Evolutionary conservation across 768 basidiomycete genomes (phyloP), one percentile per base, ranked within the genome.

Genomic region (Lentinula edodes): DNA sequence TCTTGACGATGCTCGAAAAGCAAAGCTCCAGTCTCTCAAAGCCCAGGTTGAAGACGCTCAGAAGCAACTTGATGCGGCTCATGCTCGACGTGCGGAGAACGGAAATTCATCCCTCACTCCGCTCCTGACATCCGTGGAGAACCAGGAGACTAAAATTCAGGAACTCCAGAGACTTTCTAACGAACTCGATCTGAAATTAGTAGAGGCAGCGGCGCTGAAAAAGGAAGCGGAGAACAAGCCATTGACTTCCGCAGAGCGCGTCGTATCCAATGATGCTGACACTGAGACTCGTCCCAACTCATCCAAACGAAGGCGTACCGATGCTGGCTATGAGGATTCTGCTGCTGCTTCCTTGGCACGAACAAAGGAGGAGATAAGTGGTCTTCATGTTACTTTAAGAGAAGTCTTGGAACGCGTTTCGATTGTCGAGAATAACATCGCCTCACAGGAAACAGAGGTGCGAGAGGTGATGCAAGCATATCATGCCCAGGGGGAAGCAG

Each of bases 351-450:
- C 5, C 20, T 28, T 46, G n/a, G 18, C 43, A 1, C 58, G 45
- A 34, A 28, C 55, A 20, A 56, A 59, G n/a, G 38, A 36, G 41
- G 58, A 59, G 38, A 59, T 59, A 46, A 51, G 12, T 39, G 45
- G 34, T 5, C 34, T 59, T 45, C 46, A 59, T 34, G n/a, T 3
- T 28, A 59, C n/a, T 32, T 10, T 56, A 13, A 18, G 45, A 45
- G 38, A n/a, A 8, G n/a, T 56, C 23, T 38, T 28, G 12, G 41
- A 56, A 56, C 55, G 55, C 46, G 34, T 59, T 35, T 46, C 46
- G 5, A 38, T 32, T 3, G 34, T 59, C 58, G 34, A 59, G 46
- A 51, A 51, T 15, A 23, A 38, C 20, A 18, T 59, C 28, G 18
- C 35, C 16, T 34, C 45, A 10, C 58, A 59, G n/a, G 43, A 48